phyloP scores from a whole-genome alignment of 2,329 filamentous ascomycete species.

The Aspergillus texensis region DNA sequence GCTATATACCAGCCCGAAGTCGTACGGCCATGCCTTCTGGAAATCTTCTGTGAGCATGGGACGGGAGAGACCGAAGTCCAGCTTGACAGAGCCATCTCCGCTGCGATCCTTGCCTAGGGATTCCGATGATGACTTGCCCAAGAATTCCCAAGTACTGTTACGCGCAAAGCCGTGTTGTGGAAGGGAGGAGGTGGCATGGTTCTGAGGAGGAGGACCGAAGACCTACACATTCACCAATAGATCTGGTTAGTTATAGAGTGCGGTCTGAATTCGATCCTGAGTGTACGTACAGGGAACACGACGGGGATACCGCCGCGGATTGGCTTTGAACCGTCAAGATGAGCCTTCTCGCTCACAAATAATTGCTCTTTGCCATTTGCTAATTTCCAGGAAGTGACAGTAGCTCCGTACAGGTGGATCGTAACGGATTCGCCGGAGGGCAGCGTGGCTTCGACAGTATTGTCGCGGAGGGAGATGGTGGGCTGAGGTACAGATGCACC shows the following conservation, averaged over 20 bases:
- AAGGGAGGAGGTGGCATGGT: conserved; percentile 75
- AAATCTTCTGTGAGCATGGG: conserved; percentile 69
- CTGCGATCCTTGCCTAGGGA: conserved; percentile 49
- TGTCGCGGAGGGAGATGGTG: conserved; percentile 72
- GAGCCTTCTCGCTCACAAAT: conserved; percentile 79
- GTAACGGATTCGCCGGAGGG: conserved; percentile 85
- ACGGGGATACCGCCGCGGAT: conserved; percentile 90
- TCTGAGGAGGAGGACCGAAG: conserved; percentile 79
- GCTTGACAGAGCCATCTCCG: conserved; percentile 74
- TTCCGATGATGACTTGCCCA: conserved; percentile 76
- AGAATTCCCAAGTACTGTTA: conserved; percentile 86
- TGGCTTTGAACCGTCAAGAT: conserved; percentile 82
- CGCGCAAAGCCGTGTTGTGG: conserved; percentile 96
- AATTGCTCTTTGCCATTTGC: conserved; percentile 77
- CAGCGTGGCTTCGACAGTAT: conserved; percentile 75
- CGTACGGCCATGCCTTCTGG: conserved; percentile 76
- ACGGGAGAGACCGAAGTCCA: conserved; percentile 89
- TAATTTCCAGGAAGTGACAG: conserved; percentile 91
- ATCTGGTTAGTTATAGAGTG: background rate
- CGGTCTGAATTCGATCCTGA: background rate
- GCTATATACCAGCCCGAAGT: conserved; percentile 90
- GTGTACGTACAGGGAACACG: conserved; percentile 79
- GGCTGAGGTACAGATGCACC: conserved; percentile 76
- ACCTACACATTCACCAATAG: conserved; percentile 50
- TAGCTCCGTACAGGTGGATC: conserved; percentile 87